phyloP scores from a whole-genome alignment of 2,329 filamentous ascomycete genomes.

The Fusarium sarcochroum region DNA sequence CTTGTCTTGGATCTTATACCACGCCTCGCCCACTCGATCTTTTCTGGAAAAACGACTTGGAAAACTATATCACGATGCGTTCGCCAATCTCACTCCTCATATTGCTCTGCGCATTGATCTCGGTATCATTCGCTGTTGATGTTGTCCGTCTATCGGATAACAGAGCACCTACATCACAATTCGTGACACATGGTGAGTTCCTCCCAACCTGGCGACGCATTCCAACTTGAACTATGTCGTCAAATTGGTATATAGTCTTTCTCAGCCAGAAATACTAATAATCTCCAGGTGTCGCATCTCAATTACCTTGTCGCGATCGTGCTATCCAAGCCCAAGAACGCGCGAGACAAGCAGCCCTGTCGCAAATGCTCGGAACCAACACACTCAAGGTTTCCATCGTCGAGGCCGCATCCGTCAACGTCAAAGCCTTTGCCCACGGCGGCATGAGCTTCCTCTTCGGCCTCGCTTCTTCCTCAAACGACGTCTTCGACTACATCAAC shows the following conservation, averaged over 20 bases:
- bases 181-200: constrained; percentile 43
- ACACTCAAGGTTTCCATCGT: constrained; percentile 92
- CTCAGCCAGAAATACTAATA: constrained; percentile 23
- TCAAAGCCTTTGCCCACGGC: constrained; percentile 82
- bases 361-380: constrained; percentile 86
- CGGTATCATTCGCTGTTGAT: constrained; percentile 26
- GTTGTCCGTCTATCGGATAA: constrained; percentile 35
- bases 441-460: constrained; percentile 90
- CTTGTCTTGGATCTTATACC: constrained; percentile 27
- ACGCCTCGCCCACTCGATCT: constrained; percentile 16
- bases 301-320: constrained; percentile 76
- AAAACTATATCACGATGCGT: constrained; percentile 33
- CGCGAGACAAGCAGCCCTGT: constrained; percentile 79
- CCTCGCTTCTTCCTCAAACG: constrained; percentile 80
- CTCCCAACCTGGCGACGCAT: not conserved
- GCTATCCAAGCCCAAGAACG: constrained; percentile 83
- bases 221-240: not conserved
- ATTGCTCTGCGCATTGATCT: constrained; percentile 35
- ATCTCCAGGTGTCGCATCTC: constrained; percentile 78
- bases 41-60: not conserved
- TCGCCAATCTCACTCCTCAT: constrained; percentile 29
- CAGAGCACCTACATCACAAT: constrained; percentile 39
- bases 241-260: not conserved
- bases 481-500: constrained; percentile 85
- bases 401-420: constrained; percentile 78